Evolutionary conservation across 2,329 filamentous ascomycete species (phyloP), one percentile per base, ranked within the genome.

Genomic region (Trichoderma koningiopsis): DNA sequence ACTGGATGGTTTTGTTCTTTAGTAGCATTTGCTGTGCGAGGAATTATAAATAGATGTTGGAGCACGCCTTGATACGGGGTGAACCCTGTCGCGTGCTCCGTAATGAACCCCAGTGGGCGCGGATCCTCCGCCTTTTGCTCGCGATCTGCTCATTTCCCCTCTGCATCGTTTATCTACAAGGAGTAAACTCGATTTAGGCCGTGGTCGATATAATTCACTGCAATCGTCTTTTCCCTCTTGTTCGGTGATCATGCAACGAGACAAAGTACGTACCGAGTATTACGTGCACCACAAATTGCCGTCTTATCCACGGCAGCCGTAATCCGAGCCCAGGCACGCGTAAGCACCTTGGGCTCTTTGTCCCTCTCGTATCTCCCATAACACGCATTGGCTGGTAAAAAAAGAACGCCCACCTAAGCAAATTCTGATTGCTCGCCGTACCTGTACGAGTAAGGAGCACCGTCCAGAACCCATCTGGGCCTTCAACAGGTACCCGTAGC

Each of bases 71-170:
- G 35, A 37, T n/a, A 37, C 47, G 31, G 61, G 47, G 49, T 64
- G 47, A 37, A 35, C 61, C 61, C 61, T 64, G 60, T 40, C 31
- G 22, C 5, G n/a, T 37, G 56, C 33, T 40, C 33, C 56, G 35
- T 59, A 59, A 16, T 31, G 11, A 27, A 27, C 52, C 62, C 62
- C 62, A 52, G 40, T 43, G 19, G 31, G 52, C 63, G 63, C 63
- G 53, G 63, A 66, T 66, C 63, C 53, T 58, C 53, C 37, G 53
- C 37, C 53, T 58, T 56, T 47, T 19, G 49, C 24, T 66, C 8
- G 22, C 37, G 52, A 65, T 66, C 53, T 29, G 37, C 52, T 33
- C 59, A 62, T 31, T 7, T 62, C 33, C 31, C 43, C 5, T 37
- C n/a, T 49, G 29, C 31, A 55, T 43, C 40, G 40, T 19, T 7